Conservation (phyloP, 2,329 filamentous ascomycete genomes). For the Cordyceps farinosa region DNA sequence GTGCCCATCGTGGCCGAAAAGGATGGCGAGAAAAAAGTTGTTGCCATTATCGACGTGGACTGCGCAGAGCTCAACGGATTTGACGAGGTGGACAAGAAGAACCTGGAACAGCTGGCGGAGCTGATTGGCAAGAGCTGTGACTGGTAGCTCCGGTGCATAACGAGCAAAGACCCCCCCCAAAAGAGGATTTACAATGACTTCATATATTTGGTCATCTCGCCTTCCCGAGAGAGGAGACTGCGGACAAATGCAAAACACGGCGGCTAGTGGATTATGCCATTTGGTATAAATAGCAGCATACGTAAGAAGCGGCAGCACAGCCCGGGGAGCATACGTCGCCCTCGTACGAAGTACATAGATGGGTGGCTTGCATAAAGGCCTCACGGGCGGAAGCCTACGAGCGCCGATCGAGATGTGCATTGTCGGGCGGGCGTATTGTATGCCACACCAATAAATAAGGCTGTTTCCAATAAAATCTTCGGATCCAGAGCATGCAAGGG, state of each 20-base stretch:
- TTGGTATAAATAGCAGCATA: constrained; percentile 7
- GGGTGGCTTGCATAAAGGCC: not conserved
- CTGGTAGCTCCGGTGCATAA: constrained; percentile 45
- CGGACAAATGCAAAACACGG: not conserved
- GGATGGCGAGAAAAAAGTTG: constrained; percentile 43
- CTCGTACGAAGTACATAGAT: not conserved
- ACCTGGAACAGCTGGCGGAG: constrained; percentile 63
- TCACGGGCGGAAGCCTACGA: not conserved
- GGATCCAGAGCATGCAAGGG: not conserved
- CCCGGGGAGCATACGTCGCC: not conserved
- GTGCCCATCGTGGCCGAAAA: constrained; percentile 59
- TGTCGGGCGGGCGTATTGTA: not conserved
- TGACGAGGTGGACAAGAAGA: constrained; percentile 61
- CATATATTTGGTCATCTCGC: not conserved
- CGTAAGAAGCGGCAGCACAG: constrained; percentile 1
- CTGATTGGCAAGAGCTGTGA: constrained; percentile 60
- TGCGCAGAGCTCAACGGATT: constrained; percentile 66
- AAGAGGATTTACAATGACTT: not conserved
- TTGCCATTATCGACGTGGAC: constrained; percentile 78
- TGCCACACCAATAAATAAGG: not conserved
- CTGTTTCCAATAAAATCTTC: not conserved
- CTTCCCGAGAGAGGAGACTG: not conserved
- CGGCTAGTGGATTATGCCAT: not conserved
- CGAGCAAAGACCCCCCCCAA: not conserved
- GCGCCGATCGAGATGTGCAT: constrained; percentile 10